Percentiles rank a stretch among this genome's conserved stretches.
These are phyloP conservation scores for Balansia obtecta DNA, from an alignment of 2,329 filamentous ascomycete genomes.

Conservation along the genomic window DNA sequence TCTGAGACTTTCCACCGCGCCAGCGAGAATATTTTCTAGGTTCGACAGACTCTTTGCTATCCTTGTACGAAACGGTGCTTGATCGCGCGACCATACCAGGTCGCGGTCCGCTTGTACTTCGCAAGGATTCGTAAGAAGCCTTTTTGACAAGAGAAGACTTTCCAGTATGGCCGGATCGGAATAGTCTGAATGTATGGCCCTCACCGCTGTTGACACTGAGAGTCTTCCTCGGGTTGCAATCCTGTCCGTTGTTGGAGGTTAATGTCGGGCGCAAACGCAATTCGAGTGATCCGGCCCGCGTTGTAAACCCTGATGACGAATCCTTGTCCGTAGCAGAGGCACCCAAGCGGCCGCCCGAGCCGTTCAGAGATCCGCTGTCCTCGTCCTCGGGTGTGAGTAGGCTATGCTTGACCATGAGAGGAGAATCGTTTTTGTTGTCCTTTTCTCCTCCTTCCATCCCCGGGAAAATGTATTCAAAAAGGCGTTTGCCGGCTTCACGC, in stretches of 20 bases:
- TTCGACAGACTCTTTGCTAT: conserved; percentile 22
- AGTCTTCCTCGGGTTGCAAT: conserved; percentile 30
- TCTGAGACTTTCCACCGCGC: conserved; percentile 35
- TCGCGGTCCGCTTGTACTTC: conserved; percentile 25
- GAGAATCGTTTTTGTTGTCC: conserved; percentile 44
- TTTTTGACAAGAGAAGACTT: conserved; percentile 35
- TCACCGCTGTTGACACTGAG: conserved; percentile 30
- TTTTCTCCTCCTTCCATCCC: conserved; percentile 53
- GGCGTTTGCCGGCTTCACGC: conserved; percentile 76
- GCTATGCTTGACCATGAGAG: conserved; percentile 38
- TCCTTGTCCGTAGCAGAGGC: conserved; percentile 31
- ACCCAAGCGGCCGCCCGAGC: conserved; percentile 24
- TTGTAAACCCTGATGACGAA: conserved; percentile 34
- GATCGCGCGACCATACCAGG: conserved; percentile 31
- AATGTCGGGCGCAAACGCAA: conserved; percentile 74
- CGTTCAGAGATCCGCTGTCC: conserved; percentile 33
- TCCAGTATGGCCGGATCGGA: conserved; percentile 30
- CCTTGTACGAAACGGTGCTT: conserved; percentile 32
- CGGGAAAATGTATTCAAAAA: conserved; percentile 97
- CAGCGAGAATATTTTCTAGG: conserved; percentile 39
- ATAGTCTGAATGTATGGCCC: conserved; percentile 38
- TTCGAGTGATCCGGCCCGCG: conserved; percentile 63
- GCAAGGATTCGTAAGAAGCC: conserved; percentile 44
- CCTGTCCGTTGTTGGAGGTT: conserved; percentile 36
- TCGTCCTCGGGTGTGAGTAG: conserved; percentile 13